These are phyloP conservation scores for Naganishia vishniacii DNA, from an alignment of 768 basidiomycete species.

Conservation along the genomic window DNA sequence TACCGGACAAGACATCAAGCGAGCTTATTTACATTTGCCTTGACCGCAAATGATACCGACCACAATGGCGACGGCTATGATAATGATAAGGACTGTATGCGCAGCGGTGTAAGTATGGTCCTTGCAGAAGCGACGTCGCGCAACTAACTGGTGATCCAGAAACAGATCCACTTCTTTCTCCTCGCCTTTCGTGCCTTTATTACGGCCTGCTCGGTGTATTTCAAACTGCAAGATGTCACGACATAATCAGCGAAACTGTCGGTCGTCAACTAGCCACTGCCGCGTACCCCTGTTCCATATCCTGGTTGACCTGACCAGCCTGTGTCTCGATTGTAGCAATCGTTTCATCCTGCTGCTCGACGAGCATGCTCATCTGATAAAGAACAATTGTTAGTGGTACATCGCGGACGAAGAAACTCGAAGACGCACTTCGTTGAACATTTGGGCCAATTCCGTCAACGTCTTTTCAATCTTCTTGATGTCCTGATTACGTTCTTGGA, in stretches of 20 bases:
- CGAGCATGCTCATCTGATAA: slow-evolving; percentile 66
- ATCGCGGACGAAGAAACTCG: neutral
- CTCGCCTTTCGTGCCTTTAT: slow-evolving; percentile 78
- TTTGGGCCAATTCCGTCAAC: slow-evolving; percentile 75
- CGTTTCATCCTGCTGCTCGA: slow-evolving; percentile 73
- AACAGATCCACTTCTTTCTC: slow-evolving; percentile 92
- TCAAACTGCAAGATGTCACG: slow-evolving; percentile 54
- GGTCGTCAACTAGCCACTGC: too few species aligned
- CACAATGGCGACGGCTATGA: slow-evolving; percentile 13
- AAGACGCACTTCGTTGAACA: slow-evolving; percentile 68
- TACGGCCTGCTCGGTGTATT: slow-evolving; percentile 81
- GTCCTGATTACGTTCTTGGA: slow-evolving; percentile 81
- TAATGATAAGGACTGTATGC: slow-evolving; percentile 8
- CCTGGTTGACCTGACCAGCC: slow-evolving; percentile 60
- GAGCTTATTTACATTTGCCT: slow-evolving; percentile 16
- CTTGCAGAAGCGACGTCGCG: neutral
- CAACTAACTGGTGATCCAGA: slow-evolving; percentile 13
- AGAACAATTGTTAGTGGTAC: neutral
- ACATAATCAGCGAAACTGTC: slow-evolving; percentile 20
- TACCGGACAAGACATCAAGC: too few species aligned
- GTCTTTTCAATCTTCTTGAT: slow-evolving; percentile 79
- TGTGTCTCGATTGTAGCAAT: slow-evolving; percentile 62
- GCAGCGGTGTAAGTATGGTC: neutral
- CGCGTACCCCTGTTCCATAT: slow-evolving; percentile 67
- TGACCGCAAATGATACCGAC: slow-evolving; percentile 20